Evolutionary conservation across 495 filamentous ascomycete species (phyloP).

Genomic region (Trichoderma erinaceum): DNA sequence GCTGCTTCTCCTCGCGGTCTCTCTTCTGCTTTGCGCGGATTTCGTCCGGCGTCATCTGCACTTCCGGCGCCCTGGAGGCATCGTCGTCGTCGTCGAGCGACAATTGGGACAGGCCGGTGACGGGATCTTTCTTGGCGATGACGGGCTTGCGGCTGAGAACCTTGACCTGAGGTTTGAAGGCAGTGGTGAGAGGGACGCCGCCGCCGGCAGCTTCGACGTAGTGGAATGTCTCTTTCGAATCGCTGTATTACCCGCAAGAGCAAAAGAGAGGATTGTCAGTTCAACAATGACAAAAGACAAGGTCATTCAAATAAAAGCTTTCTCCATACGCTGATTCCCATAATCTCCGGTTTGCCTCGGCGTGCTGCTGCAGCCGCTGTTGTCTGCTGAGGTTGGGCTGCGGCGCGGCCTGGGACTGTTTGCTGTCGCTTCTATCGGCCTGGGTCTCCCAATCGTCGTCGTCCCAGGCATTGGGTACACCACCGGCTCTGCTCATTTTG

Average conservation of each 20-base stretch:
- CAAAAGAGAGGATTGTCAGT: neutral
- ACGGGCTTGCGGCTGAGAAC: slow-evolving; percentile 77
- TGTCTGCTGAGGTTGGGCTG: slow-evolving; percentile 51
- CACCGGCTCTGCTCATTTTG: slow-evolving; percentile 47
- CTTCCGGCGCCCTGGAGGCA: slow-evolving; percentile 46
- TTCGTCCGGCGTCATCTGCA: slow-evolving; percentile 62
- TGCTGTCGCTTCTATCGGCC: slow-evolving; percentile 46
- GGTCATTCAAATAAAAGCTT: neutral
- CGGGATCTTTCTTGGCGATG: slow-evolving; percentile 40
- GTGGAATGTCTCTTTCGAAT: slow-evolving; percentile 55
- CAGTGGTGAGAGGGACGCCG: slow-evolving; percentile 62
- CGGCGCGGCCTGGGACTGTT: slow-evolving; percentile 39
- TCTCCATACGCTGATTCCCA: slow-evolving; percentile 79
- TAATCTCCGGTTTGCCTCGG: slow-evolving; percentile 71
- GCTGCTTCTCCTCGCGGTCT: slow-evolving; percentile 81
- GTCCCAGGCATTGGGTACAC: slow-evolving; percentile 75
- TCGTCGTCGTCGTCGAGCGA: slow-evolving; percentile 57
- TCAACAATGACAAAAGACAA: neutral
- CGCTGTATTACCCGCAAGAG: slow-evolving; percentile 20
- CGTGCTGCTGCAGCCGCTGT: slow-evolving; percentile 73
- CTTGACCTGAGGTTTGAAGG: slow-evolving; percentile 79
- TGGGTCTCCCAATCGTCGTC: slow-evolving; percentile 74
- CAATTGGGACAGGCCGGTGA: slow-evolving; percentile 50
- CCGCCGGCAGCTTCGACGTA: slow-evolving; percentile 60
- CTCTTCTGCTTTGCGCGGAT: slow-evolving; percentile 63